Evolutionary conservation across 2,329 filamentous ascomycete genomes (phyloP).

Genomic region (Pseudogymnoascus verrucosus): DNA sequence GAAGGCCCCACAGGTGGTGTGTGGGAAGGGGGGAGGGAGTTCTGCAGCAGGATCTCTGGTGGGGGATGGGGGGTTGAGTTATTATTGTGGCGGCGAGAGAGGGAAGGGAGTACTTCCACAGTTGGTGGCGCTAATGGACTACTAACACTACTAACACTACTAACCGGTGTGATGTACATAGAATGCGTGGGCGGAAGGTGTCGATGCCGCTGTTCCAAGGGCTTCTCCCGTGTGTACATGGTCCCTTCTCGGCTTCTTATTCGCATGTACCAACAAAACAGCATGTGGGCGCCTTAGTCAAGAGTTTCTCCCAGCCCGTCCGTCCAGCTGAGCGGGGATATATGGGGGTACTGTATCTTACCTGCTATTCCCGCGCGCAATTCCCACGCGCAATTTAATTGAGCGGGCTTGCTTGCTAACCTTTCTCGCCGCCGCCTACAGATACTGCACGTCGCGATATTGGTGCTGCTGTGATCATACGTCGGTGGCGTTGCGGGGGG

Average conservation of each 20-base stretch:
- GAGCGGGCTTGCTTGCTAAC: background rate
- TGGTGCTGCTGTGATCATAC: background rate
- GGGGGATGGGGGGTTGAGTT: background rate
- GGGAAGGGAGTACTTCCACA: too few relatives aligned
- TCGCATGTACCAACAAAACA: too few relatives aligned
- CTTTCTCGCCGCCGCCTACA: background rate
- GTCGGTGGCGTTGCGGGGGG: conserved; percentile 2
- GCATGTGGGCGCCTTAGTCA: too few relatives aligned
- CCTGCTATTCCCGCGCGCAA: too few relatives aligned
- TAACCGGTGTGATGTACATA: background rate
- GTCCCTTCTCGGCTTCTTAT: too few relatives aligned
- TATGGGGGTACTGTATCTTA: too few relatives aligned
- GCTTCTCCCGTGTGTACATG: too few relatives aligned
- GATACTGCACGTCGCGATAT: background rate
- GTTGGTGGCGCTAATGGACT: too few relatives aligned
- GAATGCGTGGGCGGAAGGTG: too few relatives aligned
- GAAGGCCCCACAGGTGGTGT: background rate
- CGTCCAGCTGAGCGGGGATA: background rate
- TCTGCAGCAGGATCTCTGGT: background rate
- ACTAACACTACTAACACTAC: too few relatives aligned
- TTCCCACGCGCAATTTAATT: too few relatives aligned
- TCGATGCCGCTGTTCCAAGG: too few relatives aligned
- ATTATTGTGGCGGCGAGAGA: background rate
- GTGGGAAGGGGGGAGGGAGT: background rate
- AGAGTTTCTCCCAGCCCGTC: background rate